Evolutionary conservation across 2,329 filamentous ascomycete genomes (phyloP).

Genomic region (Fusarium lyarnte): DNA sequence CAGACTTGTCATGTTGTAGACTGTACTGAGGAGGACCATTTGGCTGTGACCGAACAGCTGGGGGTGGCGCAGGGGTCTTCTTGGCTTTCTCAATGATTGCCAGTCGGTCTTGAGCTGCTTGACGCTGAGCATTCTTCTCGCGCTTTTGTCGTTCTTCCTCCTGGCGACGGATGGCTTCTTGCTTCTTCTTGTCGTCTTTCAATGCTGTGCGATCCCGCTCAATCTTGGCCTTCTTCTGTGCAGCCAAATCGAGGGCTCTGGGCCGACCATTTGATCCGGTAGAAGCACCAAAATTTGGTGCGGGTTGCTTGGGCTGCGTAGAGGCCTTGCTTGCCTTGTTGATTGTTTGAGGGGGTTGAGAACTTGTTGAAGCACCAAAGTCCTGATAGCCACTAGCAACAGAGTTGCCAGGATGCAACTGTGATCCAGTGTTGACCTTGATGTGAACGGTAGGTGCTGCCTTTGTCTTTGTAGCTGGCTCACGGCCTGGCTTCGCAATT

Average conservation of each 20-base stretch:
- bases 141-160: slow-evolving; percentile 71
- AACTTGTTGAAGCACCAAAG: slow-evolving; percentile 42
- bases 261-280: slow-evolving; percentile 69
- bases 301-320: slow-evolving; percentile 66
- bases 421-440: slow-evolving; percentile 73
- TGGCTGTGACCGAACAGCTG: slow-evolving; percentile 64
- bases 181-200: slow-evolving; percentile 71
- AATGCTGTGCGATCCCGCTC: slow-evolving; percentile 77
- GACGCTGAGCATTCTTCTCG: slow-evolving; percentile 70
- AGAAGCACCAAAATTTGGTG: slow-evolving; percentile 67
- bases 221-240: slow-evolving; percentile 84
- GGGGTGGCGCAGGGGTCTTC: slow-evolving; percentile 70
- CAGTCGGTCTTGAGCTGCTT: slow-evolving; percentile 49
- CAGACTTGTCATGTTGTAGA: slow-evolving; percentile 44
- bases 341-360: slow-evolving; percentile 56
- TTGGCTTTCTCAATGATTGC: slow-evolving; percentile 71
- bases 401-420: slow-evolving; percentile 67
- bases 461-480: slow-evolving; percentile 66
- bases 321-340: slow-evolving; percentile 76
- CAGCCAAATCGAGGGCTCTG: slow-evolving; percentile 78
- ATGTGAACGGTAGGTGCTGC: slow-evolving; percentile 73
- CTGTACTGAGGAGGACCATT: slow-evolving; percentile 60
- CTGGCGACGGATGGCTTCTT: slow-evolving; percentile 67
- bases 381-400: slow-evolving; percentile 68
- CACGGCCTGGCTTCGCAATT: slow-evolving; percentile 70